Base-by-base conservation (phyloP, 108 stramenopile species). In the Phaeodactylum tricornutum region DNA sequence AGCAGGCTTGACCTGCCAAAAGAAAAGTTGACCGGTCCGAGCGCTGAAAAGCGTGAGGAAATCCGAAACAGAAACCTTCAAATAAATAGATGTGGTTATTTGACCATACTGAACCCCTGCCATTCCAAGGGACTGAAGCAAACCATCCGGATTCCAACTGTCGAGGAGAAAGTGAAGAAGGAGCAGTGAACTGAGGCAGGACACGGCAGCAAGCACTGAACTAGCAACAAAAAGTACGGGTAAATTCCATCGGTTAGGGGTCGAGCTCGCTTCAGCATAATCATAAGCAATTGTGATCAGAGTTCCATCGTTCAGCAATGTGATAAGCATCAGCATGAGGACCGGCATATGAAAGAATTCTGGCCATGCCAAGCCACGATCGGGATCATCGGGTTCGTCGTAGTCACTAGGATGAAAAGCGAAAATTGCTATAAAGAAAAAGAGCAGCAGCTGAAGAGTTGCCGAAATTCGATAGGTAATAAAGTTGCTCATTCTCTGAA, bases 361-460 rank as follows among this genome's bases (percentile, higher is more conserved):
- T 22, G 68, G 72, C 71, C 69, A n/a, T n/a, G n/a, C n/a, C n/a
- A n/a, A n/a, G n/a, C n/a, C n/a, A n/a, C n/a, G n/a, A n/a, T n/a
- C n/a, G n/a, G 41, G 24, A 23, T 43, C 51, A 29, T 50, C 62
- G 12, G 69, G 66, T 12, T 50, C 43, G 3, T 43, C 21, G 62
- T 59, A 68, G 39, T 66, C 65, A 35, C 0, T 28, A 30, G 79
- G 76, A 25, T 67, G 60, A 50, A 81, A 76, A 20, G 56, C 57
- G 38, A 81, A 61, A 24, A 79, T 53, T 11, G 84, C 76, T 49
- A 86, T 53, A 65, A 86, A 77, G 72, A 86, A 86, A 76, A 84
- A 90, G 48, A 76, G 12, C 7, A 90, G 56, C 35, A 86, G 58
- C 64, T 91, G 83, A 25, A 84, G 57, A 9, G 79, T 89, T 40